phyloP scores from a whole-genome alignment of 257 asterid genomes.

The Osmanthus fragrans region DNA sequence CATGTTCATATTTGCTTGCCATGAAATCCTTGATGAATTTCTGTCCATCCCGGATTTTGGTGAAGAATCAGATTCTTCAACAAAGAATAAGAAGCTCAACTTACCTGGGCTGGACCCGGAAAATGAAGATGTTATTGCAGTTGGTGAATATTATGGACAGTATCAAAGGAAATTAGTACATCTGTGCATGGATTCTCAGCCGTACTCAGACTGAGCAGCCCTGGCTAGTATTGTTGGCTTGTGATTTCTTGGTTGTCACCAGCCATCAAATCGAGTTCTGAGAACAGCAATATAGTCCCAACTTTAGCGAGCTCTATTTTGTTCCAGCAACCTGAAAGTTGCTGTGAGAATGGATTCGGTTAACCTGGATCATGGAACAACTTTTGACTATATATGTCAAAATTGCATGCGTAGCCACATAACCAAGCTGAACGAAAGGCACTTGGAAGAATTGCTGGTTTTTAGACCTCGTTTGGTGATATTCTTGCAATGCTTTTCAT shows the following conservation, averaged over 20 bases:
- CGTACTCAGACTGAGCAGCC: constrained; percentile 53
- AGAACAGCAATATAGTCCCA: neutral
- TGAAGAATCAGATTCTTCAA: constrained; percentile 41
- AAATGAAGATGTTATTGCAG: constrained; percentile 78
- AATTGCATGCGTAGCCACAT: neutral
- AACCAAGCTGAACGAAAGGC: neutral
- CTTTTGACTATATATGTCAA: neutral
- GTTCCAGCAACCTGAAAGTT: neutral
- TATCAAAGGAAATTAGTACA: constrained; percentile 90
- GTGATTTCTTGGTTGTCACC: neutral
- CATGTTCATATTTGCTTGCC: constrained; percentile 81
- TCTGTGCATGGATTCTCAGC: constrained; percentile 91
- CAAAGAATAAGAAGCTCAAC: constrained; percentile 47
- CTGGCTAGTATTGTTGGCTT: neutral
- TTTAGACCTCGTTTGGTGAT: neutral
- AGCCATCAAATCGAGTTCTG: neutral
- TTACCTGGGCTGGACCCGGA: constrained; percentile 73
- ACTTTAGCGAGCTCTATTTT: neutral
- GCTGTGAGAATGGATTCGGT: too few species aligned
- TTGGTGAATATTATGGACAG: constrained; percentile 83
- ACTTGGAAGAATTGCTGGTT: neutral
- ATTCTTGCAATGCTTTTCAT: neutral
- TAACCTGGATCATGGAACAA: neutral
- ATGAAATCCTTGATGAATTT: constrained; percentile 68
- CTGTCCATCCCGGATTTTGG: constrained; percentile 56